phyloP scores from a whole-genome alignment of 768 basidiomycete species.

The Tremella mesenterica region DNA sequence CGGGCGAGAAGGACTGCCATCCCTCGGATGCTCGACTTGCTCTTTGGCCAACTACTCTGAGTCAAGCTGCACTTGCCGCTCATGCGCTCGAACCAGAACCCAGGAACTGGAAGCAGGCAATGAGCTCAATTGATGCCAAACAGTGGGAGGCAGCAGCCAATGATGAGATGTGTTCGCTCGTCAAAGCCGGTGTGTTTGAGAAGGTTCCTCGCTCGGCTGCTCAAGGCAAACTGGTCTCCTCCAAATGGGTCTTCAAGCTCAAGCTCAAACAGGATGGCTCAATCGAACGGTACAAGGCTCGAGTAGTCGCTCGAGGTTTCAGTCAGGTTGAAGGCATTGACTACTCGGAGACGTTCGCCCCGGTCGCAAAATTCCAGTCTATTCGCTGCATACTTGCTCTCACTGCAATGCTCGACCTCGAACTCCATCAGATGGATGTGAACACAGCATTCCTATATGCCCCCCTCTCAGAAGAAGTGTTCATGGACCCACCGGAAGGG shows the following conservation, averaged over 20 bases:
- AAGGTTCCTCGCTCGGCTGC: not conserved
- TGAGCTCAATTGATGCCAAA: not conserved
- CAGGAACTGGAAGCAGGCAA: not conserved
- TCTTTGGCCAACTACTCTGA: not conserved
- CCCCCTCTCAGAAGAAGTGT: constrained; percentile 3
- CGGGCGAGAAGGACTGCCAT: not conserved
- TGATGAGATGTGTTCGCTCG: not conserved
- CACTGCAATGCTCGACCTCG: constrained; percentile 7
- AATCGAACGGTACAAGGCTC: constrained; percentile 15
- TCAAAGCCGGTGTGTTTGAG: not conserved
- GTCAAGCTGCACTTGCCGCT: constrained; percentile 1
- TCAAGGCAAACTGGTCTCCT: constrained; percentile 1
- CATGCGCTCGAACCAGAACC: constrained; percentile 2
- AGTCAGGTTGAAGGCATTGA: constrained; percentile 11
- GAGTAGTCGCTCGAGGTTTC: constrained; percentile 15
- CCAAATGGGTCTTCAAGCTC: constrained; percentile 4
- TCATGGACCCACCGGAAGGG: constrained; percentile 10
- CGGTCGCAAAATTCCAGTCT: constrained; percentile 11
- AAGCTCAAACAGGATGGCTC: constrained; percentile 1
- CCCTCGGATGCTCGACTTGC: constrained; percentile 1
- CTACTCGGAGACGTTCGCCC: constrained; percentile 12
- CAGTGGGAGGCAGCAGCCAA: constrained; percentile 1
- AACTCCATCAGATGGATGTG: constrained; percentile 15
- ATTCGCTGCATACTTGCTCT: constrained; percentile 13
- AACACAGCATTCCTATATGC: constrained; percentile 17